A percentile compares a stretch with the other conserved stretches of the same genome.
phyloP scores from a whole-genome alignment of 2,329 filamentous ascomycete species.

The Elsinoe arachidis region DNA sequence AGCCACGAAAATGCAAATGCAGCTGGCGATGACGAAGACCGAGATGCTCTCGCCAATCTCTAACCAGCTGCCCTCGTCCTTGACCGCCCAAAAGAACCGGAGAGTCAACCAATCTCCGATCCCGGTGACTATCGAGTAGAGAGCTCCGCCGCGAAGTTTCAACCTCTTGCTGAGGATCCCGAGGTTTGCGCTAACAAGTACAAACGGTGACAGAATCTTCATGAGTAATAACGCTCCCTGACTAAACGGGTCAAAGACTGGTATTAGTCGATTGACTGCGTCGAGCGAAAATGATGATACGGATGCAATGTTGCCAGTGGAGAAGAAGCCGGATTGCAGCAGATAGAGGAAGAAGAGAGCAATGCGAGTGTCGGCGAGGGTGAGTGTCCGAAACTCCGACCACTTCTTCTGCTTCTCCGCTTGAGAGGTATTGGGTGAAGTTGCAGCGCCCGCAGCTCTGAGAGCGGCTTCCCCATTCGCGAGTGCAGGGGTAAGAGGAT shows the following conservation, averaged over 20 bases:
- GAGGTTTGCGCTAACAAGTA: conserved; percentile 84
- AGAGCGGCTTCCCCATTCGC: conserved; percentile 28
- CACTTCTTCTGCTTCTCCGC: neutral
- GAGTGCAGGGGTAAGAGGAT: conserved; percentile 28
- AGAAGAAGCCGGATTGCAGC: conserved; percentile 92
- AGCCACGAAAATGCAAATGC: conserved; percentile 84
- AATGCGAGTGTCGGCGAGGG: conserved; percentile 74
- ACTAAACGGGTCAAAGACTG: conserved; percentile 86
- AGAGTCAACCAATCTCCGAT: conserved; percentile 85
- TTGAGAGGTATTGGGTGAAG: neutral
- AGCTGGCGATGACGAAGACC: conserved; percentile 87
- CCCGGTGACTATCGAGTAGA: conserved; percentile 93
- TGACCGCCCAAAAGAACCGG: conserved; percentile 96
- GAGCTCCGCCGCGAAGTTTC: conserved; percentile 72
- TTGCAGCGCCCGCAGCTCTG: conserved; percentile 24
- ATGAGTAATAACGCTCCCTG: conserved; percentile 79
- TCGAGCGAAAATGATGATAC: conserved; percentile 90
- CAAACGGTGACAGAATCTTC: conserved; percentile 90
- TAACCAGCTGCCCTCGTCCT: conserved; percentile 92
- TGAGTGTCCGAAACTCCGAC: conserved; percentile 55
- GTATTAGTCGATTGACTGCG: conserved; percentile 76
- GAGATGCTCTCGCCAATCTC: conserved; percentile 96
- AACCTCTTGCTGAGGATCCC: conserved; percentile 81
- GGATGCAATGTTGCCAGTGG: conserved; percentile 90
- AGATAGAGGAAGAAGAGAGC: conserved; percentile 93